Conservation (phyloP, 2,329 filamentous ascomycete species). For the Fusarium longipes region DNA sequence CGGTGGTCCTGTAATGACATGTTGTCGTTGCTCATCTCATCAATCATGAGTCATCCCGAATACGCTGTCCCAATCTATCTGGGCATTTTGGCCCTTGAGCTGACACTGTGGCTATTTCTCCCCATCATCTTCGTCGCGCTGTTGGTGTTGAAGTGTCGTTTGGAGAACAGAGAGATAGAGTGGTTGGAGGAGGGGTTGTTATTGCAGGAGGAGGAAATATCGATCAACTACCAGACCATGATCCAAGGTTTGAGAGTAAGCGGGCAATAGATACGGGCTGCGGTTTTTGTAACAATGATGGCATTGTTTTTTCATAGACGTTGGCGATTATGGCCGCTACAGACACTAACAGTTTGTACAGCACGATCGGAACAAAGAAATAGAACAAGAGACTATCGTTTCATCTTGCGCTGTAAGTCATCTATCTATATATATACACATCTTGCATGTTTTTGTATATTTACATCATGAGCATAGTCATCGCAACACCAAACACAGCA, state of each 20-base stretch:
- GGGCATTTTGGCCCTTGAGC: constrained; percentile 23
- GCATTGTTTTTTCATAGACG: not conserved
- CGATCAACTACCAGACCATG: constrained; percentile 14
- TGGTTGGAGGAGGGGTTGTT: constrained; percentile 34
- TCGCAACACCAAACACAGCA: constrained; percentile 19
- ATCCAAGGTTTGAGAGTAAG: not conserved
- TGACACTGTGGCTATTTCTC: constrained; percentile 35
- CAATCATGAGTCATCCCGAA: constrained; percentile 34
- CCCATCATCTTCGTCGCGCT: constrained; percentile 27
- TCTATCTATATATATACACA: constrained; percentile 2
- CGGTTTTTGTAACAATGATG: not conserved
- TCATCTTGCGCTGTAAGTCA: constrained; percentile 12
- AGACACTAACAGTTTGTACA: constrained; percentile 2
- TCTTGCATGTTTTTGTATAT: constrained; percentile 9
- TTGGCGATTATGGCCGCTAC: not conserved
- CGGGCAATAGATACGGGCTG: not conserved
- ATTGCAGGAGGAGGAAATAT: constrained; percentile 21
- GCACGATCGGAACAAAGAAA: not conserved
- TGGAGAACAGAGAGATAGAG: constrained; percentile 19
- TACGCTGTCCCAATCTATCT: constrained; percentile 38
- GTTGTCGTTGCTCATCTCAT: not conserved
- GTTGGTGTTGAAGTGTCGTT: constrained; percentile 13
- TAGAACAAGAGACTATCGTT: not conserved
- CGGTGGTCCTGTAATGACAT: not conserved
- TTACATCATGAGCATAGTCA: constrained; percentile 37